A percentile compares a stretch with the other conserved stretches of the same genome.
Evolutionary conservation across 169 alveolate species (phyloP).

Genomic region (Plasmodium knowlesi): DNA sequence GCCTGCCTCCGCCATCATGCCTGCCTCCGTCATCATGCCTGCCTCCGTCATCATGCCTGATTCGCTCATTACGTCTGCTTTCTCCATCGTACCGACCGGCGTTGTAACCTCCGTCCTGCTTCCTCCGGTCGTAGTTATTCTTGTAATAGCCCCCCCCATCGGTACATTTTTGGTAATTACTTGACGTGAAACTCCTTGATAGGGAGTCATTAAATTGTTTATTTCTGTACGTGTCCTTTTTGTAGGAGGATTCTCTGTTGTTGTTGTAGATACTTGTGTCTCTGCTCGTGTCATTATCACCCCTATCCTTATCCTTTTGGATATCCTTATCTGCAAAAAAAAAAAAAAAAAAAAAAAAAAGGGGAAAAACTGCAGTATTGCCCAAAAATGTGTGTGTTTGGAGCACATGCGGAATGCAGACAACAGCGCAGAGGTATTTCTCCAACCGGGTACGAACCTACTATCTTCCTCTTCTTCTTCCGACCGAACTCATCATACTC

Average conservation of each 20-base stretch:
- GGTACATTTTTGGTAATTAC: background rate
- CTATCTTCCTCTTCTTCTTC: constrained; percentile 77
- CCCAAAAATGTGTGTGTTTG: background rate
- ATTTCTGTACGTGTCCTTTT: background rate
- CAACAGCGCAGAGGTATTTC: background rate
- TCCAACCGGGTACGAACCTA: constrained; percentile 2
- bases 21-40: background rate
- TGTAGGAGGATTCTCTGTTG: background rate
- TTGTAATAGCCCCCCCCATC: background rate
- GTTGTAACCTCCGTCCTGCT: background rate
- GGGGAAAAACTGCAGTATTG: background rate
- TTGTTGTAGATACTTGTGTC: background rate
- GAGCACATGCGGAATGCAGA: background rate
- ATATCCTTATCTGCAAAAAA: constrained; percentile 19
- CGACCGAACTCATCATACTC: constrained; percentile 87
- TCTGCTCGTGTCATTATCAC: background rate
- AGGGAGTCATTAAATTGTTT: background rate
- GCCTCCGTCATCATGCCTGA: background rate
- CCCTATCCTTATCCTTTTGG: background rate
- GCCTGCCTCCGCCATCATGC: background rate
- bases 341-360: background rate
- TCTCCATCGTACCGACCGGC: background rate
- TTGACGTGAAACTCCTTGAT: constrained; percentile 17
- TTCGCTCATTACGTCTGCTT: background rate
- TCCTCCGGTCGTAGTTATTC: background rate